phyloP scores from a whole-genome alignment of 2,329 filamentous ascomycete genomes.

The Cladosporium sp. region DNA sequence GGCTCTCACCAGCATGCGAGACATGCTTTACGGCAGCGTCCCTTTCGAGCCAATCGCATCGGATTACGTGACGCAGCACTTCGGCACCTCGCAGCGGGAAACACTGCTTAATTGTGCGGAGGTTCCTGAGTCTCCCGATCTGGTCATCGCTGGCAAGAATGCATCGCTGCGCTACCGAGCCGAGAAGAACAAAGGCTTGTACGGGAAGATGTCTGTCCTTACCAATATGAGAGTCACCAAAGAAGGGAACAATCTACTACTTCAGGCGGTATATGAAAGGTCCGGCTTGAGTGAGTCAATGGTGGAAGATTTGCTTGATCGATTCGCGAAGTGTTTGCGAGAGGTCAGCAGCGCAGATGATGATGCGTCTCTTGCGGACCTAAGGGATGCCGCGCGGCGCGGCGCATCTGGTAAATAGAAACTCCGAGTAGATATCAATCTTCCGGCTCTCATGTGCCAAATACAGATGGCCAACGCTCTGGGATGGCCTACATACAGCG shows the following conservation, averaged over 20 bases:
- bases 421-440: no score
- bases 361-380: neutral
- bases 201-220: neutral
- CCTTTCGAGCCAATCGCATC: neutral
- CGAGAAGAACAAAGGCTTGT: neutral
- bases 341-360: neutral
- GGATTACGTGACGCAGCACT: neutral
- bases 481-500: no score
- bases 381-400: neutral
- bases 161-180: neutral
- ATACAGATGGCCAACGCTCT: no score
- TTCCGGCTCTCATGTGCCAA: no score
- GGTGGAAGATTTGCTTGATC: neutral
- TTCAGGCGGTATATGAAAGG: neutral
- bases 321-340: neutral
- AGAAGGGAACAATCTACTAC: neutral
- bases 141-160: neutral
- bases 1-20: neutral
- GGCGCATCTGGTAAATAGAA: neutral
- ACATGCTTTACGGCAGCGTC: neutral
- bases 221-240: neutral
- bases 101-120: neutral
- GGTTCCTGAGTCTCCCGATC: neutral
- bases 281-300: neutral
- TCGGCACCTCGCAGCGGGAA: neutral